Evolutionary conservation across 2,329 filamentous ascomycete species (phyloP), one percentile per base, ranked within the genome.

Genomic region (Fusarium clavum): DNA sequence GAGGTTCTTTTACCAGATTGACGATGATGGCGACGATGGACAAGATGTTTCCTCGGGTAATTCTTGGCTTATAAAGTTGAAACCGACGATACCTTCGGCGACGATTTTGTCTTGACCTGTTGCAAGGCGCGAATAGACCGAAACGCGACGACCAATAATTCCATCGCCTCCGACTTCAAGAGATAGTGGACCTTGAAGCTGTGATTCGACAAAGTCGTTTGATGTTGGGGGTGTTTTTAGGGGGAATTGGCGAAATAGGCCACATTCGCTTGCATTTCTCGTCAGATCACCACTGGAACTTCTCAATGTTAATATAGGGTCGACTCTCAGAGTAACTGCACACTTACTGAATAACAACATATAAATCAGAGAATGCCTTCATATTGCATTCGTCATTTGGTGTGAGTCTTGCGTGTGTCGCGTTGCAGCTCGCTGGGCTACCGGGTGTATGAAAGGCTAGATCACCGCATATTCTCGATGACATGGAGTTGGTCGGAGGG

Each of bases 21-120:
- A 54, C 12, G 70, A 53, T 4, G 70, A 69, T 10, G 70, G 61
- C 5, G 64, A 64, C 0, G 55, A 57, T 18, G 70, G 49, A 6
- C 55, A 59, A 12, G 60, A 41, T 1, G 48, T 30, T 3, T 61
- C 61, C 6, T 49, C 48, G 1, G 55, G 8, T 25, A 20, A 4
- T 34, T 55, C 34, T 22, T 64, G 65, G 34, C 68, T 74, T 55
- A 76, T 53, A 46, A 79, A 81, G 38, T 86, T 86, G 71, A 84
- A 85, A 1, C 84, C 84, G 7, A 85, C 82, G n/a, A 86, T 83
- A 0, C 84, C 84, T 66, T 86, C 83, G 0, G 84, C 83, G 6
- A 85, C 66, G 0, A 83, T 77, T 8, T 70, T 68, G 27, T 72
- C 73, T 30, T 43, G 64, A 13, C 78, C 78, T 67, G 57, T 64